These are phyloP conservation scores for Penicillium sp. DNA, from an alignment of 2,329 filamentous ascomycete species.

Conservation along the genomic window DNA sequence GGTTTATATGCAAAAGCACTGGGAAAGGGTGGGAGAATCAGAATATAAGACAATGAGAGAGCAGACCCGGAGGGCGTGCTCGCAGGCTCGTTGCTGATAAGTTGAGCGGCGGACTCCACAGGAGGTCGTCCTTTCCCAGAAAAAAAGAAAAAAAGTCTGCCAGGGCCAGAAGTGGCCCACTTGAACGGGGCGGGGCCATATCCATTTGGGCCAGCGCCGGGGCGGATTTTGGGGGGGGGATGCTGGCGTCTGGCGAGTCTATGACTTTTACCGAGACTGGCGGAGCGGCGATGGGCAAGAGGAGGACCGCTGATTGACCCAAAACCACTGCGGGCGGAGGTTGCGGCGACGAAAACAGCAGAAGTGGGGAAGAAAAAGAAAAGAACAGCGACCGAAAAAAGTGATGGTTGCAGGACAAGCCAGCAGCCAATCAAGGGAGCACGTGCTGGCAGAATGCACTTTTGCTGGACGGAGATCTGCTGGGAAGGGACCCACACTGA, in stretches of 20 bases:
- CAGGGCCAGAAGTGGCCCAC: not conserved
- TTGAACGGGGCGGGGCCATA: not conserved
- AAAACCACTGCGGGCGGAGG: not conserved
- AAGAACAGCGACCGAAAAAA: not conserved
- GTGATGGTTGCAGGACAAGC: not conserved
- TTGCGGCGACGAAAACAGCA: slow-evolving; percentile 14
- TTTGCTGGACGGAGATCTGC: slow-evolving; percentile 1
- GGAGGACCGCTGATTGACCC: not conserved
- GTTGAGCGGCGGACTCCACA: slow-evolving; percentile 18
- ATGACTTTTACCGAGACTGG: not conserved
- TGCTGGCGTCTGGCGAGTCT: not conserved
- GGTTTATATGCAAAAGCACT: slow-evolving; percentile 5
- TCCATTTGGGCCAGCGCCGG: slow-evolving; percentile 3
- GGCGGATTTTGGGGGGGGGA: not conserved
- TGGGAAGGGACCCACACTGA: not conserved
- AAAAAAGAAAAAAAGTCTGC: slow-evolving; percentile 10
- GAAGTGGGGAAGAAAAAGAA: slow-evolving; percentile 1
- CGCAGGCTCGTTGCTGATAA: slow-evolving; percentile 15
- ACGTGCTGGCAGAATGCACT: slow-evolving; percentile 36
- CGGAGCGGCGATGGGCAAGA: not conserved
- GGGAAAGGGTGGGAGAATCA: not conserved
- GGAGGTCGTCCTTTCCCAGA: not conserved
- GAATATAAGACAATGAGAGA: not conserved
- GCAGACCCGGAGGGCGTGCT: slow-evolving; percentile 4
- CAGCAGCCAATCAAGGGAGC: slow-evolving; percentile 32